Base-by-base conservation (phyloP, 2,329 filamentous ascomycete species). In the Ophiostoma fasciatum region DNA sequence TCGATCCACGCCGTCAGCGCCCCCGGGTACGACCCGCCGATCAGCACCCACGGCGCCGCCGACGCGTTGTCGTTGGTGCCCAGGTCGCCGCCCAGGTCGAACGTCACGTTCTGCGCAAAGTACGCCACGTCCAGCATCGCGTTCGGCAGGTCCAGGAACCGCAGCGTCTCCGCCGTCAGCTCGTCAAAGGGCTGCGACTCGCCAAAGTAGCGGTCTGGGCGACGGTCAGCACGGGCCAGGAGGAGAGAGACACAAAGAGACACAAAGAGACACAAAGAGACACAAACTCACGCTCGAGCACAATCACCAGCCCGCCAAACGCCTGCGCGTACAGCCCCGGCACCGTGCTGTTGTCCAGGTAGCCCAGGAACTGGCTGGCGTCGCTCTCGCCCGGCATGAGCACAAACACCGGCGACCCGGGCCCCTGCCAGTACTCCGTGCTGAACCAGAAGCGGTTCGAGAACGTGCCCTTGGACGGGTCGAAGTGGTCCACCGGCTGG, bases 21-120 rank as follows among this genome's bases (percentile, higher is more conserved):
- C 31, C 68, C 68, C 18, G 63, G 60, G 48, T 72, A 74, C 1
- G 64, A 69, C 7, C 67, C 68, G 17, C 68, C 68, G 13, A 60
- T 55, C 33, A 64, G 57, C 19, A 73, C 53, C 68, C 68, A 73
- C 0, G 68, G 67, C 5, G 65, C 64, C 31, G 62, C 56, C 28
- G 55, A 53, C 4, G 67, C 60, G 33, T 59, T 60, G 45, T 60
- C 68, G 39, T 49, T 27, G 14, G 31, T 20, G 12, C 54, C 54
- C 5, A 40, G 30, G 14, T 31, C 27, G 53, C 2, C 44, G 42
- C 67, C 67, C 36, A 71, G 71, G 0, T 66, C 63, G n/a, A 70
- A 53, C 6, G 58, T 45, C 11, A 63, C 64, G 35, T 60, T 56
- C 39, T 49, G 53, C 41, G 58, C 59, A 39, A 62, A 59, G 45